phyloP scores from a whole-genome alignment of 208 protist species.

The Leishmania guyanensis region DNA sequence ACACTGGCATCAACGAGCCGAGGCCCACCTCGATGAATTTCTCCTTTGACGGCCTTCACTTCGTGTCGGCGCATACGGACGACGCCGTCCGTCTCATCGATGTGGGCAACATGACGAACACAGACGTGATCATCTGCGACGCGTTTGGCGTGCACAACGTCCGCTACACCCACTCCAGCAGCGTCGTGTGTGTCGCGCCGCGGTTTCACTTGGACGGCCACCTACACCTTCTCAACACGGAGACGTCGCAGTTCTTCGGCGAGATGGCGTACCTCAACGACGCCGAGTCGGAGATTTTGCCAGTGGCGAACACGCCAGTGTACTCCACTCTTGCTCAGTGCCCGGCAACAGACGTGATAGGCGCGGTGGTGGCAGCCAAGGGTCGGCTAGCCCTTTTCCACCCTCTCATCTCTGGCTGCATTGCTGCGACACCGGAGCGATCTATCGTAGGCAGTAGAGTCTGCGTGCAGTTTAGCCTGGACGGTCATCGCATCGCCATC shows the following conservation, averaged over 20 bases:
- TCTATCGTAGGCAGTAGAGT: constrained; percentile 41
- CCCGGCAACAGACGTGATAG: constrained; percentile 66
- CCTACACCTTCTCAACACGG: constrained; percentile 77
- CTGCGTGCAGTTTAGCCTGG: constrained; percentile 55
- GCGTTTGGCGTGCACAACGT: constrained; percentile 65
- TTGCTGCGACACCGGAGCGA: constrained; percentile 59
- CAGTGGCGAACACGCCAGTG: constrained; percentile 56
- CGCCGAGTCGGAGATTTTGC: constrained; percentile 35
- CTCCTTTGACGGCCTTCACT: constrained; percentile 64
- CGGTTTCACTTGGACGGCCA: constrained; percentile 76
- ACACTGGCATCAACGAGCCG: constrained; percentile 72
- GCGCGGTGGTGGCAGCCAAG: constrained; percentile 49
- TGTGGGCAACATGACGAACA: constrained; percentile 48
- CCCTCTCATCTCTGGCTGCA: constrained; percentile 71
- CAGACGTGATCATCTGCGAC: constrained; percentile 57
- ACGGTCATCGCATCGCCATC: constrained; percentile 59
- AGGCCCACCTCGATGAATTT: constrained; percentile 76
- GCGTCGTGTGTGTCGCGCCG: constrained; percentile 68
- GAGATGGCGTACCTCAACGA: constrained; percentile 76
- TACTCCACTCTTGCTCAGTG: constrained; percentile 73
- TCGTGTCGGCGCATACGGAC: constrained; percentile 75
- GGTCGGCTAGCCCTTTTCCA: constrained; percentile 73
- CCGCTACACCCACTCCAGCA: constrained; percentile 69
- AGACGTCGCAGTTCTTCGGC: constrained; percentile 65
- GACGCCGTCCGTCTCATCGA: constrained; percentile 78